A percentile compares a stretch with the other conserved stretches of the same genome.
phyloP scores from a whole-genome alignment of 331 rosid genomes.

The Cucumis variabilis region DNA sequence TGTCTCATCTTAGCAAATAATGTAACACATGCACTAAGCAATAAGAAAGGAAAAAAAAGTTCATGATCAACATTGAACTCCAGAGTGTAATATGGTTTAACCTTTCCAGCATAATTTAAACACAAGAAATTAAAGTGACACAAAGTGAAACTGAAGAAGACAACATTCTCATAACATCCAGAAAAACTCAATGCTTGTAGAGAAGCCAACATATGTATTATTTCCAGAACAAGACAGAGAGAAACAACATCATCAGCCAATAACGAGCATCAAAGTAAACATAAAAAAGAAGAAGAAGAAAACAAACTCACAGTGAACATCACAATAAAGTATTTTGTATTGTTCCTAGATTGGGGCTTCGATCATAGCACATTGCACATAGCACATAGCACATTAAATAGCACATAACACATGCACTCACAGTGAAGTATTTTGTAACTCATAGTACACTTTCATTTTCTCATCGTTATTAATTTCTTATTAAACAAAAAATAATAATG shows the following conservation, averaged over 20 bases:
- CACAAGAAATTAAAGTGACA: not conserved
- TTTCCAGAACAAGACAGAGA: not conserved
- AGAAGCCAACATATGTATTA: not conserved
- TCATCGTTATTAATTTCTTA: no score
- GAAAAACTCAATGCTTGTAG: not conserved
- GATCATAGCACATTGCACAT: no score
- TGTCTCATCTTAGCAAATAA: no score
- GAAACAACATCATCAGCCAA: not conserved
- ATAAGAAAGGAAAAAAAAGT: not conserved
- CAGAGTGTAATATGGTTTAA: not conserved
- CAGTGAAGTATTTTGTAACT: no score
- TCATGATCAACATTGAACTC: not conserved
- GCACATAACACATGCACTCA: no score
- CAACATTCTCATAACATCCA: conserved; percentile 14
- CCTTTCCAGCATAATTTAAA: not conserved
- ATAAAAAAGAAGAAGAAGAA: not conserved
- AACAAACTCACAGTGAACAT: no score
- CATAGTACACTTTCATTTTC: no score
- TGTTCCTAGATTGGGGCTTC: no score
- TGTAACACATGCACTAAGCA: not conserved
- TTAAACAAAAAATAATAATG: no score
- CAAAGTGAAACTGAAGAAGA: no score
- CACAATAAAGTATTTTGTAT: no score
- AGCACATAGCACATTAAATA: not conserved
- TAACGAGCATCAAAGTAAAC: not conserved